Evolutionary conservation across 371 early-diverging fungal genomes (phyloP), one percentile per base, ranked within the genome.

Genomic region (Choanephora cucurbitarum): DNA sequence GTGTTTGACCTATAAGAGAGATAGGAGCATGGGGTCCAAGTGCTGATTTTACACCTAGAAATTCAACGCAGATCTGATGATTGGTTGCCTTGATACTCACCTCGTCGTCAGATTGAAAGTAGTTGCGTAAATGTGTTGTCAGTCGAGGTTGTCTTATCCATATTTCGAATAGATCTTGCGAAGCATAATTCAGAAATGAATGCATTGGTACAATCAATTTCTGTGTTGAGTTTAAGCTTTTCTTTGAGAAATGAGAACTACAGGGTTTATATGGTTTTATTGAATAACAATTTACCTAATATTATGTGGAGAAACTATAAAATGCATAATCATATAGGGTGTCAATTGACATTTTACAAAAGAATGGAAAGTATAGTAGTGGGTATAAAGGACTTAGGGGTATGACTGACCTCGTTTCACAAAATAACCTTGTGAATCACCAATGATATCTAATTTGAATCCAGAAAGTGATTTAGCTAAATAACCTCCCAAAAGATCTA

Each of bases 321-420:
- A 42, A n/a, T 5, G 2, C 9, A 41, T 28, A 17, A 51, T 51
- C 15, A 24, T 41, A 41, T 40, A 23, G 17, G n/a, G n/a, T n/a
- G n/a, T n/a, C n/a, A n/a, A n/a, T n/a, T n/a, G n/a, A n/a, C n/a
- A n/a, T n/a, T n/a, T n/a, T n/a, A n/a, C n/a, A n/a, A n/a, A n/a
- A n/a, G n/a, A n/a, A n/a, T n/a, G n/a, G n/a, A n/a, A n/a, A n/a
- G n/a, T n/a, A n/a, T n/a, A n/a, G n/a, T n/a, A n/a, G n/a, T n/a
- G n/a, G n/a, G n/a, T n/a, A n/a, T n/a, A n/a, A n/a, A n/a, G n/a
- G n/a, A n/a, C n/a, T n/a, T n/a, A n/a, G 28, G 28, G 28, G 7
- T 46, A 39, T 60, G 58, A 44, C 75, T 75, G 72, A 84, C 79
- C 79, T 80, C 75, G 69, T 39, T 68, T 67, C 14, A 74, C 72